Evolutionary conservation across 1,284 basidiomycete species (phyloP), one percentile per base, ranked within the genome.

Genomic region (Puccinia brachypodii): DNA sequence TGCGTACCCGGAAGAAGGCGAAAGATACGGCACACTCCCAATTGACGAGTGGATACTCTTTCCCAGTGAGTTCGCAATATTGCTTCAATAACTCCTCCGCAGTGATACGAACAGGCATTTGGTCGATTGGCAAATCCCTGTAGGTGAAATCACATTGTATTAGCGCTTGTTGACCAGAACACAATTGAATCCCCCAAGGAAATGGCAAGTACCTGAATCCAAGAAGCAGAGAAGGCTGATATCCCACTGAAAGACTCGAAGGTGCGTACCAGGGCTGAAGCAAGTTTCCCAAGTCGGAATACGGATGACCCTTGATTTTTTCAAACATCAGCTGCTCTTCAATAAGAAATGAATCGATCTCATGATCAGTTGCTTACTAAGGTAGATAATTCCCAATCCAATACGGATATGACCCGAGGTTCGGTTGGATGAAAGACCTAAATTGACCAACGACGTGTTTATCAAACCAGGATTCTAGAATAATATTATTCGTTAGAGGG

Each of bases 301-400:
- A 89, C 1, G 87, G 87, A 82, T 88, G 87, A 8, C 85, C 85
- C 93, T 94, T 72, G 3, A 73, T 28, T 3, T 36, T 40, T 47
- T 36, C 28, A 9, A 47, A 44, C 40, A 22, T 60, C 13, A 11
- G 73, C 22, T 47, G 64, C 33, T 40, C 36, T 66, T 44, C 64
- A 68, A 56, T 69, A 3, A 60, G 31, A 8, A 33, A 33, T 33
- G 19, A 66, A 33, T 66, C 14, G 36, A 44, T 68, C 14, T 14
- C 16, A 69, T 11, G 71, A 25, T 31, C 64, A 91, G 42, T 93
- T 92, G 84, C 92, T 94, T 9, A 94, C 94, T 22, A 97, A 89
- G 0, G 96, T 98, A 85, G 94, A 96, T 53, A 98, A 88, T 86
- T 98, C 96, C 96, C 96, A 98, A 86, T 98, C 96, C 71, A 98